Base-by-base conservation (phyloP, 176 grass and related monocot genomes). In the Ensete glaucum region DNA sequence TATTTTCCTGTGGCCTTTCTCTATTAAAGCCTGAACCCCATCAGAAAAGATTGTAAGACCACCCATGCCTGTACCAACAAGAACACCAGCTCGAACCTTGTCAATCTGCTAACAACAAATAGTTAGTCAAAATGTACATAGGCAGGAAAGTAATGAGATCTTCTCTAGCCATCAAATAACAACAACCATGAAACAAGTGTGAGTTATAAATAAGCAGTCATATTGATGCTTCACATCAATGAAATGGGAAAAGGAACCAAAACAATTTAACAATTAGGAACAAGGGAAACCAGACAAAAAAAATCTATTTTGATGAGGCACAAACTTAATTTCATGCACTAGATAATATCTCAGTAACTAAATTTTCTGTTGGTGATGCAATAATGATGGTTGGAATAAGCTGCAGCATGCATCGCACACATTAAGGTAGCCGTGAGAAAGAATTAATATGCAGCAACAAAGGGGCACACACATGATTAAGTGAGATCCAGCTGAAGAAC, bases 51-150 rank as follows among this genome's bases (percentile, higher is more conserved):
- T 88, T n/a, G 85, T 82, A 53, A 99, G 88, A 54, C 96, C 96
- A 70, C 96, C 96, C 96, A 99, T 99, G 64, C 96, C 96, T 9
- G 91, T 99, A 53, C 96, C 96, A 64, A 99, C 91, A 80, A 99
- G 90, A 54, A 99, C 96, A 73, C 96, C 96, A 75, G 88, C 91
- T 73, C 86, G 77, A 29, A 86, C 71, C 76, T 91, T 99, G 79
- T 99, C 96, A 67, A 99, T 84, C 88, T 99, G 86, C 63, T 65
- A 82, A 77, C 9, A 20, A 53, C 2, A 74, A 27, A 10, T 9
- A 56, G 12, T 55, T 17, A 16, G 50, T 20, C 11, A 16, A 29
- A 62, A 60, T 14, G 11, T 14, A 49, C 8, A 49, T 17, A 50
- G 50, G 22, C 34, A 23, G 27, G 20, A 24, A 34, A 50, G 19